Conservation (phyloP, 768 basidiomycete species). For the Kwoniella heveanensis region DNA sequence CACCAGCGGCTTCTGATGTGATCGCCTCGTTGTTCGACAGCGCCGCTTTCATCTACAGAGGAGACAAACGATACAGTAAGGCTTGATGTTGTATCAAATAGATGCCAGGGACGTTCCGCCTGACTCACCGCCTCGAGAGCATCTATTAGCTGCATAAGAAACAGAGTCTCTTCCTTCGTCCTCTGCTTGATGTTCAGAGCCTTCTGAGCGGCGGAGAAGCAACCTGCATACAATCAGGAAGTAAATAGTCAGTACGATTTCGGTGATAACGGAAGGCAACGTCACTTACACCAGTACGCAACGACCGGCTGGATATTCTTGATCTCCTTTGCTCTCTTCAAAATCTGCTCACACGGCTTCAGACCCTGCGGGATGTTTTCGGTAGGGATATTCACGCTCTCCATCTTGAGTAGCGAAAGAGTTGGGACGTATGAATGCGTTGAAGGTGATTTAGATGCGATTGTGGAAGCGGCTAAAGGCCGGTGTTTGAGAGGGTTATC, state of each 20-base stretch:
- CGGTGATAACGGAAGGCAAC: too few species aligned
- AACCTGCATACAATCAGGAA: slow-evolving; percentile 67
- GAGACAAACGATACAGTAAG: too few species aligned
- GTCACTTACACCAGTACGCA: slow-evolving; percentile 87
- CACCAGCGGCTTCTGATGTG: slow-evolving; percentile 75
- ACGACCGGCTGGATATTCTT: slow-evolving; percentile 78
- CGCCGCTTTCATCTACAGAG: slow-evolving; percentile 67
- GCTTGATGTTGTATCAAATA: too few species aligned
- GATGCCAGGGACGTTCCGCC: too few species aligned
- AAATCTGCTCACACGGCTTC: slow-evolving; percentile 69
- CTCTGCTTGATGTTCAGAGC: slow-evolving; percentile 66
- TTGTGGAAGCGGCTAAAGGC: not conserved
- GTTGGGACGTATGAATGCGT: too few species aligned
- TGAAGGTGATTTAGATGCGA: not conserved
- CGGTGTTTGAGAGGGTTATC: not conserved
- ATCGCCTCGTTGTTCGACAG: slow-evolving; percentile 77
- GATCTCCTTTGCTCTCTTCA: slow-evolving; percentile 89
- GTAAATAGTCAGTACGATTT: too few species aligned
- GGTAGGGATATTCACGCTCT: slow-evolving; percentile 45
- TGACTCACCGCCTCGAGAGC: slow-evolving; percentile 66
- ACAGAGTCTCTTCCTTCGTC: slow-evolving; percentile 69
- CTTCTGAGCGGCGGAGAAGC: slow-evolving; percentile 86
- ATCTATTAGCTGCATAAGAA: slow-evolving; percentile 74
- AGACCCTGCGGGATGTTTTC: slow-evolving; percentile 55
- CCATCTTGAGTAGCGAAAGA: slow-evolving; percentile 33